phyloP scores from a whole-genome alignment of 805 yeast species.

The Cyberlindnera mycetangii region DNA sequence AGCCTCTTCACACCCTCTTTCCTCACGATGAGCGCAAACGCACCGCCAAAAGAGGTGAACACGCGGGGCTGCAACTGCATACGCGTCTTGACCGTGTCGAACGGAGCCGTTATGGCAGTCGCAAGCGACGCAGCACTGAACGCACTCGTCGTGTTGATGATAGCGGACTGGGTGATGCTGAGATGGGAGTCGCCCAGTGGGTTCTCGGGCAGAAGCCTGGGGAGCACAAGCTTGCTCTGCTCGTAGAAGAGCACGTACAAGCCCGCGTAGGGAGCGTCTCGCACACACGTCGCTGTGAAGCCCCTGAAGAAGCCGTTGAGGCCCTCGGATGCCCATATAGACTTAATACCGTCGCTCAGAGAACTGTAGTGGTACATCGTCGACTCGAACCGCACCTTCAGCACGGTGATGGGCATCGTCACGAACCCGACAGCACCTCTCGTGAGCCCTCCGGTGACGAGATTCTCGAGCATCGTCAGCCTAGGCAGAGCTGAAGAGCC shows the following conservation, averaged over 20 bases:
- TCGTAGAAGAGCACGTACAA: conserved; percentile 85
- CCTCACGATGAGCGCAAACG: conserved; percentile 37
- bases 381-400: conserved; percentile 89
- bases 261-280: conserved; percentile 98
- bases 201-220: conserved; percentile 28
- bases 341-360: conserved; percentile 53
- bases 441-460: conserved; percentile 72
- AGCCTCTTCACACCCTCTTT: conserved; percentile 52
- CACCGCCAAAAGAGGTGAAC: conserved; percentile 40
- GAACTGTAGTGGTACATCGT: conserved; percentile 68
- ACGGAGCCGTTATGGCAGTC: conserved; percentile 88
- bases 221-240: conserved; percentile 56
- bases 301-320: conserved; percentile 79
- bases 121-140: conserved; percentile 73
- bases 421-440: conserved; percentile 79
- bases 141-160: conserved; percentile 75
- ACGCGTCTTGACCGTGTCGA: conserved; percentile 89
- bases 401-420: conserved; percentile 92
- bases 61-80: conserved; percentile 67
- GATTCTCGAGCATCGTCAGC: conserved; percentile 64
- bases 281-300: conserved; percentile 75
- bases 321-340: conserved; percentile 53
- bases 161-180: conserved; percentile 42
- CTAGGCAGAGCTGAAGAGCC: conserved; percentile 58
- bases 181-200: too few relatives aligned